phyloP scores from a whole-genome alignment of 2,329 filamentous ascomycete genomes.

The Tolypocladium album region DNA sequence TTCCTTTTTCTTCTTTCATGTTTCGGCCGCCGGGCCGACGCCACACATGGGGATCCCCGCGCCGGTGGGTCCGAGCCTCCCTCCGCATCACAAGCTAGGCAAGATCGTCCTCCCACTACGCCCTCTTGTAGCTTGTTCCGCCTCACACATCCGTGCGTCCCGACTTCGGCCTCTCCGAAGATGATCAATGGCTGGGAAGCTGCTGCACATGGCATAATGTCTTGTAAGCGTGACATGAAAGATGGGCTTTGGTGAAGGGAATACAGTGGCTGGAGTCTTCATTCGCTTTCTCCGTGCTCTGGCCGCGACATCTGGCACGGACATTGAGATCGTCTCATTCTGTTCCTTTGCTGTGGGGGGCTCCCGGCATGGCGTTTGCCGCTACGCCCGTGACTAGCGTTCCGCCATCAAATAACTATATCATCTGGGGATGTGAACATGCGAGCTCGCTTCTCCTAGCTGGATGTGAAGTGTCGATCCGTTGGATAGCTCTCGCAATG shows the following conservation, averaged over 20 bases:
- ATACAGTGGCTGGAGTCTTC: neutral
- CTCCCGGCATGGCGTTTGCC: neutral
- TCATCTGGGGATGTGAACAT: neutral
- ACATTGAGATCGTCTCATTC: neutral
- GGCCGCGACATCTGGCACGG: neutral
- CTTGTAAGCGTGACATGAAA: neutral
- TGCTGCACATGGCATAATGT: neutral
- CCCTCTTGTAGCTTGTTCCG: neutral
- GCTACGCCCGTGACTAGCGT: neutral
- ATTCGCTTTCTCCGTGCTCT: neutral
- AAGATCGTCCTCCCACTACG: neutral
- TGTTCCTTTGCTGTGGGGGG: neutral
- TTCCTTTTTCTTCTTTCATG: no score
- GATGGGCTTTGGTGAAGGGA: neutral
- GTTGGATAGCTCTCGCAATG: no score
- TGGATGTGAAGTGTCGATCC: neutral
- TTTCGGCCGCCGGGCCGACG: neutral
- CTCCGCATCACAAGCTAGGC: neutral
- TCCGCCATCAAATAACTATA: neutral
- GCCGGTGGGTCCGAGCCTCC: neutral
- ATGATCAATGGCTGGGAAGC: neutral
- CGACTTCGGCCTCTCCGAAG: neutral
- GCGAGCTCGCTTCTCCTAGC: neutral
- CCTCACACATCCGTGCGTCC: neutral
- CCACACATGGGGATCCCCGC: neutral